Percentiles rank a stretch among this genome's conserved stretches.
Conservation (phyloP, 1,139 yeast genomes). For the Scheffersomyces stambukii region DNA sequence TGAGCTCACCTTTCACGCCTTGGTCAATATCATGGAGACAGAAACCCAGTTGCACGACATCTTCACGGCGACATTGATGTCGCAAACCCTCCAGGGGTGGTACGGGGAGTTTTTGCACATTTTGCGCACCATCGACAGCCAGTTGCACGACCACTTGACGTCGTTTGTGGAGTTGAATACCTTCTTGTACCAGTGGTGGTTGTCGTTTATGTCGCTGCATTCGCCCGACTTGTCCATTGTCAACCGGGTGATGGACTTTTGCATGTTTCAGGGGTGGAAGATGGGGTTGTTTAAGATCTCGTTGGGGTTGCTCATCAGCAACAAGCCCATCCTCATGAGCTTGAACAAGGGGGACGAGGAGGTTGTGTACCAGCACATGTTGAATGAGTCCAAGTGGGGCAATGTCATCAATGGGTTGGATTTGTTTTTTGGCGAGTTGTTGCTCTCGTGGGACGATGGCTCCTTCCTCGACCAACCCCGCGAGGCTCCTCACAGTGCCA, state of each 20-base stretch:
- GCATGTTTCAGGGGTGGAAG: constrained; percentile 63
- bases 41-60: constrained; percentile 55
- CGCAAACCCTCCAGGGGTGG: constrained; percentile 53
- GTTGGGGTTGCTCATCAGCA: constrained; percentile 49
- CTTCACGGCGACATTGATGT: constrained; percentile 51
- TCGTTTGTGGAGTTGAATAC: constrained; percentile 39
- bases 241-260: constrained; percentile 50
- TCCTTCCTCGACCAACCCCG: constrained; percentile 16
- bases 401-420: constrained; percentile 46
- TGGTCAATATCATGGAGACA: constrained; percentile 60
- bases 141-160: constrained; percentile 42
- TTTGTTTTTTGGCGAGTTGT: constrained; percentile 36
- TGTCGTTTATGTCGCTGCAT: constrained; percentile 60
- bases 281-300: constrained; percentile 59
- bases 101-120: constrained; percentile 48
- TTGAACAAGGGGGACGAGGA: constrained; percentile 52
- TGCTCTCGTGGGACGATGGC: constrained; percentile 34
- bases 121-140: constrained; percentile 37
- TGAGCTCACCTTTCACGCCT: constrained; percentile 49
- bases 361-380: constrained; percentile 55
- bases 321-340: constrained; percentile 48
- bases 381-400: constrained; percentile 55
- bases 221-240: constrained; percentile 51
- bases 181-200: constrained; percentile 64
- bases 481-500: constrained; percentile 1